Evolutionary conservation across 352 stramenopile species (phyloP).

Genomic region (Phytopythium helicoides): DNA sequence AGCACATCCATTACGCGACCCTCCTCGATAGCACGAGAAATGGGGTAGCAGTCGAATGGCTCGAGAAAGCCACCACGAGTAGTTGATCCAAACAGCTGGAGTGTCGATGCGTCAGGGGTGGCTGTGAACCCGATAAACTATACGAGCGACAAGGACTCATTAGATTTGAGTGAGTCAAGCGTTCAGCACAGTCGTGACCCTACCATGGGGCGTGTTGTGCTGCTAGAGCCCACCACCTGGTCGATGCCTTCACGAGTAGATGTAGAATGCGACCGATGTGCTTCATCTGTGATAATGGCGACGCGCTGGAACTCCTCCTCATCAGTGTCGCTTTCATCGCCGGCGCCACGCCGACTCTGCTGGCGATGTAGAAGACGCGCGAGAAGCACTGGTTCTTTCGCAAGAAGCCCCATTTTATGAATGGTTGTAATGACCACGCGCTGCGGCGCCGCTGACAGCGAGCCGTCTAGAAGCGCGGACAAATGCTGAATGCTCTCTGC

Average conservation of each 20-base stretch:
- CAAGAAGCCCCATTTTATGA: slow-evolving; percentile 74
- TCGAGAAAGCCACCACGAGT: slow-evolving; percentile 9
- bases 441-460: slow-evolving; percentile 18
- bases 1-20: slow-evolving; percentile 64
- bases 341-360: slow-evolving; percentile 6
- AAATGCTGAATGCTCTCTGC: slow-evolving; percentile 76
- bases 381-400: slow-evolving; percentile 65
- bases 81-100: slow-evolving; percentile 64
- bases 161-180: not conserved
- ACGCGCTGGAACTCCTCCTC: slow-evolving; percentile 45
- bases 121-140: slow-evolving; percentile 85
- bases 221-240: slow-evolving; percentile 48
- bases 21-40: slow-evolving; percentile 51
- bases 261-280: slow-evolving; percentile 71
- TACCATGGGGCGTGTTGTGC: slow-evolving; percentile 39
- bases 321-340: not conserved
- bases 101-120: slow-evolving; percentile 61
- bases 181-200: not conserved
- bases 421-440: slow-evolving; percentile 79
- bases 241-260: slow-evolving; percentile 69
- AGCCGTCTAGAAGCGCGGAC: slow-evolving; percentile 38
- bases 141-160: not conserved
- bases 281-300: slow-evolving; percentile 83
- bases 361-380: slow-evolving; percentile 62
- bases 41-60: slow-evolving; percentile 78